phyloP scores from a whole-genome alignment of 306 rosid genomes.

The Prunus mira region DNA sequence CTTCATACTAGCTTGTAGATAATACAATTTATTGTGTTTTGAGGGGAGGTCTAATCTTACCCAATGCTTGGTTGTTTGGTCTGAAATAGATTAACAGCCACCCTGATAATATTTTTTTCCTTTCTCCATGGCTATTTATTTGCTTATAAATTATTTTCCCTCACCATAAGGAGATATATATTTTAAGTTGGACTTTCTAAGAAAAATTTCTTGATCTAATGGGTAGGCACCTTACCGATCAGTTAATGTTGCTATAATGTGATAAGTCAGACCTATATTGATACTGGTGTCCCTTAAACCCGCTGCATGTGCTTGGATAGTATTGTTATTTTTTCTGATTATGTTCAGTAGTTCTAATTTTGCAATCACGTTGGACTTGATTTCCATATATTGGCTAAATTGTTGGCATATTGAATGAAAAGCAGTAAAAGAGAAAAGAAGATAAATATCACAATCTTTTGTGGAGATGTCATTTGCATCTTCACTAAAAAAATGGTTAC shows the following conservation, averaged over 20 bases:
- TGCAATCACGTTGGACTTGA: not conserved
- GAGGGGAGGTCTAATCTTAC: not conserved
- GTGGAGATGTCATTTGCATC: too few species aligned
- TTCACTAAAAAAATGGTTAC: not conserved
- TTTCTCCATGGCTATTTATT: not conserved
- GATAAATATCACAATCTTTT: too few species aligned
- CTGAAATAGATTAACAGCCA: not conserved
- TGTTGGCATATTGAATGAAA: not conserved
- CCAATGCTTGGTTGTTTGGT: not conserved
- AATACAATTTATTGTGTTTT: not conserved
- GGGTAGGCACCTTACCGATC: too few species aligned
- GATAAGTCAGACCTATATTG: too few species aligned
- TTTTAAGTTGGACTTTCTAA: too few species aligned
- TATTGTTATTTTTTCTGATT: too few species aligned
- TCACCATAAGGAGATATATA: not conserved
- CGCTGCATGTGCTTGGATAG: too few species aligned
- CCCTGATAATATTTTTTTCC: not conserved
- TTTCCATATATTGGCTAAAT: not conserved
- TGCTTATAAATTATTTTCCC: not conserved
- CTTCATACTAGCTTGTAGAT: not conserved
- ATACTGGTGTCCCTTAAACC: too few species aligned
- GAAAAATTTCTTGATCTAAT: too few species aligned
- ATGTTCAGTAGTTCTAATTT: not conserved
- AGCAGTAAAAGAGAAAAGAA: not conserved
- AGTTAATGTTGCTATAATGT: too few species aligned